Percentiles rank a stretch among this genome's conserved stretches.
phyloP scores from a whole-genome alignment of 768 basidiomycete species.

The Tricholoma sp. region DNA sequence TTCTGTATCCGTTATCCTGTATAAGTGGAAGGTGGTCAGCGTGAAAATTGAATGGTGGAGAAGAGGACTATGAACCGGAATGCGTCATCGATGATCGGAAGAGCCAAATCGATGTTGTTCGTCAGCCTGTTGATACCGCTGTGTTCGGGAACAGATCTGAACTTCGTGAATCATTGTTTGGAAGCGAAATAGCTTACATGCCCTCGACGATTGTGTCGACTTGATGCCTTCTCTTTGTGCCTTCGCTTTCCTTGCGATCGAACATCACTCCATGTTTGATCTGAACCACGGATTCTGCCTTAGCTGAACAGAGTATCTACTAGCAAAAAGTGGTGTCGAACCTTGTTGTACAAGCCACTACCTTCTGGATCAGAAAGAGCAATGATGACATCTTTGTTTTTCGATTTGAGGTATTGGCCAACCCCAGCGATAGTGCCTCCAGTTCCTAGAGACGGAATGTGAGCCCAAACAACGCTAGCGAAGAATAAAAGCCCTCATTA shows the following conservation, averaged over 20 bases:
- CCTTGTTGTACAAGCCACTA: constrained; percentile 94
- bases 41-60: not conserved
- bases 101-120: constrained; percentile 80
- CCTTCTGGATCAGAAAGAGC: constrained; percentile 90
- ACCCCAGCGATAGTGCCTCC: constrained; percentile 92
- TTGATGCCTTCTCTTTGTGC: constrained; percentile 87
- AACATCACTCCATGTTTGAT: constrained; percentile 95
- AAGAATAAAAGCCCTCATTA: constrained; percentile 19
- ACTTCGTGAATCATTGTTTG: not conserved
- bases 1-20: constrained; percentile 86
- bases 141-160: not conserved
- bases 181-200: constrained; percentile 42
- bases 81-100: constrained; percentile 84
- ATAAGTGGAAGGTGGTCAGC: not conserved
- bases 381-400: constrained; percentile 59
- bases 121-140: constrained; percentile 95
- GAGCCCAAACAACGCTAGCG: not conserved
- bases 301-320: no score
- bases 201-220: constrained; percentile 97
- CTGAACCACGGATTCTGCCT: constrained; percentile 25
- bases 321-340: constrained; percentile 16
- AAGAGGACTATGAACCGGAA: constrained; percentile 51
- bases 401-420: constrained; percentile 74
- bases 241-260: constrained; percentile 87
- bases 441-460: constrained; percentile 53